These are phyloP conservation scores for Suillus weaverae DNA, from an alignment of 768 basidiomycete species.

Conservation along the genomic window DNA sequence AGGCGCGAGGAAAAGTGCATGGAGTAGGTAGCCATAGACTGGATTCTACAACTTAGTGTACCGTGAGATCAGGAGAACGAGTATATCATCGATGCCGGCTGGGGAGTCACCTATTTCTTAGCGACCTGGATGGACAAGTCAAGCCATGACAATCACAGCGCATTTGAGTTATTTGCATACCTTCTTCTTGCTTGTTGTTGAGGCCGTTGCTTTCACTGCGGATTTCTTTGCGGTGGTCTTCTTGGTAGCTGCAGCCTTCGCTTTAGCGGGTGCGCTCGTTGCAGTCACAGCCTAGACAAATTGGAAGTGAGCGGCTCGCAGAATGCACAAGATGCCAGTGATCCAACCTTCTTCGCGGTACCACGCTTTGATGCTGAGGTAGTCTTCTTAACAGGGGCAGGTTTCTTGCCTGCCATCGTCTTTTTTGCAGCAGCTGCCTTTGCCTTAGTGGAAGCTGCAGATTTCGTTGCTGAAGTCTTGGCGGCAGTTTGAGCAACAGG, in stretches of 20 bases:
- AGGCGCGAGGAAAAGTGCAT: slow-evolving; percentile 1
- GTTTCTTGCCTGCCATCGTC: slow-evolving; percentile 32
- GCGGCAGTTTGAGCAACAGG: slow-evolving; percentile 36
- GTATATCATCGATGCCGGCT: slow-evolving; percentile 2
- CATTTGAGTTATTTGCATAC: neutral
- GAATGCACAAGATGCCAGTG: neutral
- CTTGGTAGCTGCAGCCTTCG: slow-evolving; percentile 33
- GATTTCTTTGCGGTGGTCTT: slow-evolving; percentile 33
- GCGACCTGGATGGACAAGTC: slow-evolving; percentile 1
- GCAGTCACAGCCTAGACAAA: slow-evolving; percentile 51
- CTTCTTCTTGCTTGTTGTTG: slow-evolving; percentile 24
- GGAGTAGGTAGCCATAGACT: slow-evolving; percentile 6
- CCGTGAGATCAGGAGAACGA: slow-evolving; percentile 3
- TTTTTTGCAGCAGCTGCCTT: slow-evolving; percentile 33
- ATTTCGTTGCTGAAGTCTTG: slow-evolving; percentile 21
- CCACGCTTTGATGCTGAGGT: slow-evolving; percentile 47
- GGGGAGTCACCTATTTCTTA: slow-evolving; percentile 5
- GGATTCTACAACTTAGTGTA: slow-evolving; percentile 1
- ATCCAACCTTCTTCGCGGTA: slow-evolving; percentile 61
- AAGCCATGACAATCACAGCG: slow-evolving; percentile 21
- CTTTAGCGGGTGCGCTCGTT: slow-evolving; percentile 39
- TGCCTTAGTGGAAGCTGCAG: slow-evolving; percentile 18
- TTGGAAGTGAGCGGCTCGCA: slow-evolving; percentile 5
- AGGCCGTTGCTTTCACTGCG: slow-evolving; percentile 10
- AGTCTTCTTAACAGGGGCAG: slow-evolving; percentile 40